Evolutionary conservation across 163 green algal species (phyloP), one percentile per base, ranked within the genome.

Genomic region (Scenedesmus sp.): DNA sequence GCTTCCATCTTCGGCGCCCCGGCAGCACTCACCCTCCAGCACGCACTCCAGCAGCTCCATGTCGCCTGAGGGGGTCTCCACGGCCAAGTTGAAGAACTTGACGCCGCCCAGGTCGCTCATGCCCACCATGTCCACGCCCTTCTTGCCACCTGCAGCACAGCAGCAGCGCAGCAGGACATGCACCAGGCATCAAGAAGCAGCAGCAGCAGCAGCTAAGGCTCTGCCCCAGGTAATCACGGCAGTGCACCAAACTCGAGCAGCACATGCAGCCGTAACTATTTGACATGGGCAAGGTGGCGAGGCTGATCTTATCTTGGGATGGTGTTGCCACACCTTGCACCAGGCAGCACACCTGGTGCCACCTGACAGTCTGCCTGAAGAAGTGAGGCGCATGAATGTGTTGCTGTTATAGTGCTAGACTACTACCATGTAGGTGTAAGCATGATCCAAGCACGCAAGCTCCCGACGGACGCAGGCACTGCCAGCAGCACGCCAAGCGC

Each of bases 51-150:
- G 93, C n/a, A 97, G 91, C 80, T 93, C 93, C 68, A 97, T 80
- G 87, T 97, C 94, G 80, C 96, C 96, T 30, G 97, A 92, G 37
- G 95, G 89, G 35, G 65, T 94, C 56, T 98, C 96, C 26, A 98
- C 93, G 12, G 96, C 59, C 43, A 96, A 87, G 87, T 95, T 96
- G 93, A 97, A 97, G 91, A 95, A 97, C 90, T 93, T 92, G 24
- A 98, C 96, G 85, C 96, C 96, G 83, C 96, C 96, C 94, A 98
- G 93, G 78, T 95, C 96, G 49, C 83, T 92, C 91, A 98, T 90
- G 87, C 92, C 92, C 22, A 53, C 56, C 61, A 94, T 92, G 79
- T 94, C 92, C 68, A 94, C 87, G 83, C 92, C 92, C 92, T 94
- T 94, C 92, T 94, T 94, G 84, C 92, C 92, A 53, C 92, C 92